Percentiles rank a stretch among this genome's conserved stretches.
Conservation (phyloP, 1,284 basidiomycete species). For the Moniliophthora roreri region DNA sequence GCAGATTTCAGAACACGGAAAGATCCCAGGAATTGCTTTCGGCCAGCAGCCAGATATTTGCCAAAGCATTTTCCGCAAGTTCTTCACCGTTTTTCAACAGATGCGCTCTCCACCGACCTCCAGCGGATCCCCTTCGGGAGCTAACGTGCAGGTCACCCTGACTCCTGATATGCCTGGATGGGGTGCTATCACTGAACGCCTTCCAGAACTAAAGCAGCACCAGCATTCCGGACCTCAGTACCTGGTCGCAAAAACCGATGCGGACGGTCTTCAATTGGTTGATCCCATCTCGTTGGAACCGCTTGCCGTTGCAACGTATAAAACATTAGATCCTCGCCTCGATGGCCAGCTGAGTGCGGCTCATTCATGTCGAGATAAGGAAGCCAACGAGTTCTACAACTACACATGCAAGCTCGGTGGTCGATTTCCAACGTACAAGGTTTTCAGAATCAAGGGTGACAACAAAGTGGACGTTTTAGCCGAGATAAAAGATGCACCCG, state of each 20-base stretch:
- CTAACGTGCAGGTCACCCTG: constrained; percentile 22
- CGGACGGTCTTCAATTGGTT: constrained; percentile 25
- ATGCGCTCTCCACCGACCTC: not conserved
- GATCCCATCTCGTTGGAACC: constrained; percentile 36
- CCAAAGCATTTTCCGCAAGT: constrained; percentile 24
- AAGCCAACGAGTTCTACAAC: constrained; percentile 34
- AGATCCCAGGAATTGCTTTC: constrained; percentile 17
- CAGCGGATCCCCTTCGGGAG: constrained; percentile 8
- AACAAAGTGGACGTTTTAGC: constrained; percentile 33
- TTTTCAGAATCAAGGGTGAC: constrained; percentile 31
- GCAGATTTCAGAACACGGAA: constrained; percentile 17
- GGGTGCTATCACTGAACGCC: not conserved
- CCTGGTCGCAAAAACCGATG: constrained; percentile 34
- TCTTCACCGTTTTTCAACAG: constrained; percentile 23
- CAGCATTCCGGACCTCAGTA: constrained; percentile 22
- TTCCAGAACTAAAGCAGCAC: not conserved
- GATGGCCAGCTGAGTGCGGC: constrained; percentile 33
- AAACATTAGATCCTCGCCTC: constrained; percentile 29
- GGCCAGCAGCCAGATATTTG: constrained; percentile 24
- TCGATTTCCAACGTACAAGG: constrained; percentile 24
- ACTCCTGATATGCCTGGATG: constrained; percentile 24
- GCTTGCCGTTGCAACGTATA: constrained; percentile 26
- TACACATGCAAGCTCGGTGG: constrained; percentile 28
- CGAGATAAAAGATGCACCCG: constrained; percentile 34
- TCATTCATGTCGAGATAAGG: constrained; percentile 35